phyloP scores from a whole-genome alignment of 2,329 filamentous ascomycete species.

The Ophiostoma ulmi region DNA sequence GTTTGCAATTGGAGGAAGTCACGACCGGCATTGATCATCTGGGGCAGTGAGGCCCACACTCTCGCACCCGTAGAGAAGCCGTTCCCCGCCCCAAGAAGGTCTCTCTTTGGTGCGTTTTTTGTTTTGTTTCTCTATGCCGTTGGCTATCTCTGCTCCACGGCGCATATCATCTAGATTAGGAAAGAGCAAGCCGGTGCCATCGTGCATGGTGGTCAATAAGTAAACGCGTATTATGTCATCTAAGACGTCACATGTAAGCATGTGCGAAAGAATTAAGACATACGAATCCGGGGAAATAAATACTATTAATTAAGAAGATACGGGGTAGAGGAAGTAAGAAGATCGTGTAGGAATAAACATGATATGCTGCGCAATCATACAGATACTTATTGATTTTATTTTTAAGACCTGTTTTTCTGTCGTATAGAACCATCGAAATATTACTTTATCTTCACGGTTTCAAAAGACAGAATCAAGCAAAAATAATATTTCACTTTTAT shows the following conservation, averaged over 20 bases:
- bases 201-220: neutral
- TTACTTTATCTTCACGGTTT: too few relatives aligned
- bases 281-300: neutral
- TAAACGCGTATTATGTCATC: conserved; percentile 1
- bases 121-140: neutral
- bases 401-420: too few relatives aligned
- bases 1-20: conserved; percentile 24
- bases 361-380: neutral
- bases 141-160: conserved; percentile 6
- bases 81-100: conserved; percentile 16
- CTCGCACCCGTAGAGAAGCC: conserved; percentile 2
- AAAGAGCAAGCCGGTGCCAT: neutral
- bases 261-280: neutral
- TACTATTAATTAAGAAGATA: neutral
- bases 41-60: conserved; percentile 13
- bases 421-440: too few relatives aligned
- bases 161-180: neutral
- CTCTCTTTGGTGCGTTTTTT: conserved; percentile 15
- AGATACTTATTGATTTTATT: too few relatives aligned
- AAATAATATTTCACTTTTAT: neutral
- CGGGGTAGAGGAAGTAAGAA: neutral
- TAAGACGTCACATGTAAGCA: neutral
- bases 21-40: conserved; percentile 15
- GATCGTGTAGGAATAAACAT: neutral
- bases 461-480: neutral